A percentile compares a stretch with the other conserved stretches of the same genome.
phyloP scores from a whole-genome alignment of 2,329 filamentous ascomycete genomes.

The Parascedosporium putredinis region DNA sequence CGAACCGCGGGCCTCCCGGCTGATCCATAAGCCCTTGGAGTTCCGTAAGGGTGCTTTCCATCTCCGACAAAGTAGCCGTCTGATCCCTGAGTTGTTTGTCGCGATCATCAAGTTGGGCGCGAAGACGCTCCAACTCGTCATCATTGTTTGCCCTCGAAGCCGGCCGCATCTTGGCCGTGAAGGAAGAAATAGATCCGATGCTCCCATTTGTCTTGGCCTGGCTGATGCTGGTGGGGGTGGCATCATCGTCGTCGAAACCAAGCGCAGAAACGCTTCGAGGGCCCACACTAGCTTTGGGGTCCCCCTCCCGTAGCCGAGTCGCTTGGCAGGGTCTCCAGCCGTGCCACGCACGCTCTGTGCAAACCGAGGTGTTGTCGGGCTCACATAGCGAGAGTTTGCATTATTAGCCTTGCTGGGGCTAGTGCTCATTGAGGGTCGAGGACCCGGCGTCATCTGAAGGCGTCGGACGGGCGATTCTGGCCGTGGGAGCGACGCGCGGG shows the following conservation, averaged over 20 bases:
- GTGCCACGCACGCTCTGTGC: constrained; percentile 54
- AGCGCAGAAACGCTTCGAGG: constrained; percentile 51
- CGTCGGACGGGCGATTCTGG: constrained; percentile 78
- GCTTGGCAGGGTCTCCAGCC: constrained; percentile 52
- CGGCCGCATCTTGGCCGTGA: constrained; percentile 42
- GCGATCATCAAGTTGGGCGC: constrained; percentile 66
- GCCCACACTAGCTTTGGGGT: constrained; percentile 36
- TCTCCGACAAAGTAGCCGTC: constrained; percentile 69
- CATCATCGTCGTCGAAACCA: constrained; percentile 49
- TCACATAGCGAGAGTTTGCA: constrained; percentile 23
- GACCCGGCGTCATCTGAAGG: constrained; percentile 50
- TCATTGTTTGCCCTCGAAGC: constrained; percentile 50
- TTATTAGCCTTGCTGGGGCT: constrained; percentile 38
- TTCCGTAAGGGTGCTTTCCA: constrained; percentile 81
- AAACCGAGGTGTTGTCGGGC: constrained; percentile 42
- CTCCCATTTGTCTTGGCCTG: constrained; percentile 45
- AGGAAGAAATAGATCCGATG: constrained; percentile 42
- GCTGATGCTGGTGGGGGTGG: constrained; percentile 39
- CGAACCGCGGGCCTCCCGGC: constrained; percentile 16
- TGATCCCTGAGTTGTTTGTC: constrained; percentile 87
- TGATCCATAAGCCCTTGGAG: constrained; percentile 58
- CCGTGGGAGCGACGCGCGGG: constrained; percentile 69
- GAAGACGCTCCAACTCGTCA: constrained; percentile 64
- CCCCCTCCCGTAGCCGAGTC: constrained; percentile 23
- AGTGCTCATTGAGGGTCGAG: constrained; percentile 46